phyloP scores from a whole-genome alignment of 768 basidiomycete genomes.

The Pisolithus microcarpus region DNA sequence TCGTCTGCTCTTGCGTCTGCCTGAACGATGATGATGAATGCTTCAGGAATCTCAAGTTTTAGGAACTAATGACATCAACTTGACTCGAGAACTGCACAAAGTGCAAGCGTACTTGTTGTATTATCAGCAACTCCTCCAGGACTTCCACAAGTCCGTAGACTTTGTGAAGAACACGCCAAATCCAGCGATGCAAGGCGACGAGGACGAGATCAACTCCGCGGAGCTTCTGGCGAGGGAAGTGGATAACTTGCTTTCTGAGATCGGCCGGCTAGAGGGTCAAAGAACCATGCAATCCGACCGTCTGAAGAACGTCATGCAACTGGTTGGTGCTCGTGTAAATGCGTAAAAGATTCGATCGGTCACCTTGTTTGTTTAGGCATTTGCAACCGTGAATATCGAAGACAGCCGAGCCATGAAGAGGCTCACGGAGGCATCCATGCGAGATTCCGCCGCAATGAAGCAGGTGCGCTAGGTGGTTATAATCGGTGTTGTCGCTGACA shows the following conservation, averaged over 20 bases:
- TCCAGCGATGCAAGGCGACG: not conserved
- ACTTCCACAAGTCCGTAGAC: slow-evolving; percentile 44
- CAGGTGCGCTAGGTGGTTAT: slow-evolving; percentile 7
- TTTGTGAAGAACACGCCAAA: slow-evolving; percentile 22
- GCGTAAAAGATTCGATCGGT: not conserved
- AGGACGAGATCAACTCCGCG: not conserved
- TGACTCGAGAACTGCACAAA: slow-evolving; percentile 50
- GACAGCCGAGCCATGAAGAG: slow-evolving; percentile 47
- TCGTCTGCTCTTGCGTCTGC: not conserved
- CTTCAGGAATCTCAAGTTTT: slow-evolving; percentile 40
- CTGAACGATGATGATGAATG: not conserved
- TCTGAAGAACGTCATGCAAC: slow-evolving; percentile 25
- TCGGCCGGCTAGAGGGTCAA: slow-evolving; percentile 33
- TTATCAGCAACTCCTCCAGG: slow-evolving; percentile 47
- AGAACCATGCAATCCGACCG: slow-evolving; percentile 23
- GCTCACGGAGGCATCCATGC: slow-evolving; percentile 41
- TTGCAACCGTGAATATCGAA: slow-evolving; percentile 52
- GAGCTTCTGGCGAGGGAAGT: slow-evolving; percentile 14
- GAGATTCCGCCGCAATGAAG: slow-evolving; percentile 37
- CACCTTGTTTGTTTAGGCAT: slow-evolving; percentile 34
- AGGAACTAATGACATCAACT: slow-evolving; percentile 28
- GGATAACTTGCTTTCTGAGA: slow-evolving; percentile 30
- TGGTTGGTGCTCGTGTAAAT: slow-evolving; percentile 14
- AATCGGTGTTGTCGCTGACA: not conserved
- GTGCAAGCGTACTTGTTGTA: slow-evolving; percentile 53